Evolutionary conservation across 305 asterid genomes (phyloP).

Genomic region (Fraxinus ornus): DNA sequence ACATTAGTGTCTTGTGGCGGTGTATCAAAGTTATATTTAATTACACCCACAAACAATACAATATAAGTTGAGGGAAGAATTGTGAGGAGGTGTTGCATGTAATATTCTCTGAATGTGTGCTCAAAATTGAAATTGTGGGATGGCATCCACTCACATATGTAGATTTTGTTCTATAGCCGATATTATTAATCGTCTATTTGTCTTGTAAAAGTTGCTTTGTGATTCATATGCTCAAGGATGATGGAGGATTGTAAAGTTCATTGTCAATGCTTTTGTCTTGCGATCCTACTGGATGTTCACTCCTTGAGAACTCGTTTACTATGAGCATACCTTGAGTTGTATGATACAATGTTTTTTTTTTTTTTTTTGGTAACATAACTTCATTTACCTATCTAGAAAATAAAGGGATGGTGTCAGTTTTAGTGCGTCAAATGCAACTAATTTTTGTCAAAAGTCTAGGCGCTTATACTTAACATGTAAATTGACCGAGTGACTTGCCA

Average conservation of each 20-base stretch:
- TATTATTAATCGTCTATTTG: neutral
- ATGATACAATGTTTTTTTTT: neutral
- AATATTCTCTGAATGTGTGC: neutral
- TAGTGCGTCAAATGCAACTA: neutral
- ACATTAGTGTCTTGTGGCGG: neutral
- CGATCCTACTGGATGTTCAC: neutral
- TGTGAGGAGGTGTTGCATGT: neutral
- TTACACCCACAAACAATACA: neutral
- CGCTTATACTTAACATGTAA: neutral
- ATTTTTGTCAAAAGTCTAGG: neutral
- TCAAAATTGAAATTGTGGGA: neutral
- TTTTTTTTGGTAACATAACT: neutral
- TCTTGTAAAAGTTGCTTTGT: neutral
- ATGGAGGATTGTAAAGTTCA: neutral
- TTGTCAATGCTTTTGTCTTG: neutral
- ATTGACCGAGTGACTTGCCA: neutral
- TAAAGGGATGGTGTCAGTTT: neutral
- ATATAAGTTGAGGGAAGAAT: neutral
- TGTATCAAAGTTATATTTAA: neutral
- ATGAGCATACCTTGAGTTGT: neutral
- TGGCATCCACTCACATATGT: neutral
- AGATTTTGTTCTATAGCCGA: neutral
- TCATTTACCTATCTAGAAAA: neutral
- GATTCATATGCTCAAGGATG: neutral
- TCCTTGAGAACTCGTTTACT: neutral